These are phyloP conservation scores for Mimosa pudica DNA, from an alignment of 306 rosid genomes.

Conservation along the genomic window DNA sequence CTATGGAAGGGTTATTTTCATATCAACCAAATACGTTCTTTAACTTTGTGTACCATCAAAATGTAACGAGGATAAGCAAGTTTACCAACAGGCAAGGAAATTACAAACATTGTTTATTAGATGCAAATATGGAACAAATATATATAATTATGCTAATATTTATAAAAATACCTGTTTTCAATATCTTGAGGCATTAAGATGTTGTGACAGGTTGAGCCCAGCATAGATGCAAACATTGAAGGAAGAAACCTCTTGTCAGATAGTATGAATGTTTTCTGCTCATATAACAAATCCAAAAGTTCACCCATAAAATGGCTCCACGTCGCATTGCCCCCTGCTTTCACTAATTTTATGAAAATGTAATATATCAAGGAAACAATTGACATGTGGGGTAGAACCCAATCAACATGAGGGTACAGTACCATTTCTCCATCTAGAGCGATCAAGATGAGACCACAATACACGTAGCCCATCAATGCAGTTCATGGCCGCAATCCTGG, in stretches of 20 bases:
- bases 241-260: slow-evolving; percentile 78
- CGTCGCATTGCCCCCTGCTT: slow-evolving; percentile 64
- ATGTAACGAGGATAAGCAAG: slow-evolving; percentile 29
- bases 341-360: slow-evolving; percentile 25
- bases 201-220: slow-evolving; percentile 59
- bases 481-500: slow-evolving; percentile 72
- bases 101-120: background rate
- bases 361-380: slow-evolving; percentile 17
- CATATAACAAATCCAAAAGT: slow-evolving; percentile 60
- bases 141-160: background rate
- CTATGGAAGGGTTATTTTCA: no score
- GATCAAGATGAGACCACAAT: slow-evolving; percentile 60
- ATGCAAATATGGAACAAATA: background rate
- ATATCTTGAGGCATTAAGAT: slow-evolving; percentile 68
- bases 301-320: slow-evolving; percentile 73
- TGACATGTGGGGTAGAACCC: background rate
- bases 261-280: slow-evolving; percentile 74
- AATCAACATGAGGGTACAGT: slow-evolving; percentile 33
- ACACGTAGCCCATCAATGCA: slow-evolving; percentile 62
- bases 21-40: no score
- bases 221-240: slow-evolving; percentile 64
- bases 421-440: slow-evolving; percentile 85
- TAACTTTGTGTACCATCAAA: no score
- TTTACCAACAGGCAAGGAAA: slow-evolving; percentile 9
- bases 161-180: slow-evolving; percentile 61